Percentiles rank a stretch among this genome's conserved stretches.
Conservation (phyloP, 2,329 filamentous ascomycete genomes). For the Cladosporium phlei region DNA sequence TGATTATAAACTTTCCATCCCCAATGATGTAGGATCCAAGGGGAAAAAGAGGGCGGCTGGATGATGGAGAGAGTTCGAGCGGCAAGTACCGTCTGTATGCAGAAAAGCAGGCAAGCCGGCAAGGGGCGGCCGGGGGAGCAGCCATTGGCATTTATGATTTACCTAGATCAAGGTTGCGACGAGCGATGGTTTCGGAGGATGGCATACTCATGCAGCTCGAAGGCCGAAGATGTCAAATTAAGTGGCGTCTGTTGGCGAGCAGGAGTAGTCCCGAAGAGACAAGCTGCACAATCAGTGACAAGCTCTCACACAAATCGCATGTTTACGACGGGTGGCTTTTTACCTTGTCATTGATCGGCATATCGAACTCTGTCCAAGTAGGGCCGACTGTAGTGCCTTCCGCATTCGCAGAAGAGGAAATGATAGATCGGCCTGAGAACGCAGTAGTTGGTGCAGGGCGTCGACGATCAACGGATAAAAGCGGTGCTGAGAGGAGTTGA, state of each 20-base stretch:
- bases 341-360: conserved; percentile 4
- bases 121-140: not conserved
- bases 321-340: too few species aligned
- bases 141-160: not conserved
- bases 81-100: conserved; percentile 3
- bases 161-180: too few species aligned
- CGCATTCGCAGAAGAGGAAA: not conserved
- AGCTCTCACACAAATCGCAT: too few species aligned
- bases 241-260: not conserved
- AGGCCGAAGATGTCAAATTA: too few species aligned
- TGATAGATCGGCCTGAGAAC: not conserved
- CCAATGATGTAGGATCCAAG: not conserved
- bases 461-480: too few species aligned
- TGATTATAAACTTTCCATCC: conserved; percentile 1
- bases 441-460: too few species aligned
- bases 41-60: conserved; percentile 2
- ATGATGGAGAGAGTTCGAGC: not conserved
- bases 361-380: not conserved
- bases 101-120: not conserved
- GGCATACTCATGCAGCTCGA: too few species aligned
- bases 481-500: too few species aligned
- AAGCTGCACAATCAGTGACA: not conserved
- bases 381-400: conserved; percentile 6
- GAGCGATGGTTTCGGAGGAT: too few species aligned
- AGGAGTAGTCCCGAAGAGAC: not conserved